phyloP scores from a whole-genome alignment of 2,329 filamentous ascomycete species.

The Coniochaeta prunicola region DNA sequence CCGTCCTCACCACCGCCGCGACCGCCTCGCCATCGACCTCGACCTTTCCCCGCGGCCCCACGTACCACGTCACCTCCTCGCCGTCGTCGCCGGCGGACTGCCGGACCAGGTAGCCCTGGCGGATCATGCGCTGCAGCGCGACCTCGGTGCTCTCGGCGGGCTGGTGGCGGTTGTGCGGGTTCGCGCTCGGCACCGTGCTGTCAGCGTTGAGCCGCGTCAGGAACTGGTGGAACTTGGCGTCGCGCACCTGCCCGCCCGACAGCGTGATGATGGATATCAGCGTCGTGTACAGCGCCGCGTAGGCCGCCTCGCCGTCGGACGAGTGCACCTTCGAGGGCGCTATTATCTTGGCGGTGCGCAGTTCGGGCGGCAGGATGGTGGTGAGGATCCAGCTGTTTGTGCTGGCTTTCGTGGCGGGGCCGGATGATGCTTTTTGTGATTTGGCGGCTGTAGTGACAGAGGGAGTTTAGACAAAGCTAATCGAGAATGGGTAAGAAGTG shows the following conservation, averaged over 20 bases:
- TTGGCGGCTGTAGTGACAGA: constrained; percentile 28
- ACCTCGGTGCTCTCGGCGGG: constrained; percentile 56
- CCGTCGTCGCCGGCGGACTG: constrained; percentile 54
- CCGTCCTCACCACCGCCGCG: constrained; percentile 56
- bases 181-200: constrained; percentile 59
- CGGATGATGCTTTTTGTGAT: constrained; percentile 28
- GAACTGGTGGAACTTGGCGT: constrained; percentile 71
- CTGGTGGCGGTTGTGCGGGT: constrained; percentile 23
- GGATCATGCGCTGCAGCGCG: constrained; percentile 65
- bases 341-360: constrained; percentile 60
- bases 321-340: constrained; percentile 61
- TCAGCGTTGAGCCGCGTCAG: constrained; percentile 70
- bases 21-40: constrained; percentile 78
- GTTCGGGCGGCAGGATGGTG: constrained; percentile 61
- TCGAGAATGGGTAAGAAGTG: neutral
- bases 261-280: constrained; percentile 72
- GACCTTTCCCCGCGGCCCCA: constrained; percentile 78
- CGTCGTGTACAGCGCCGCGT: constrained; percentile 73
- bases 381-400: constrained; percentile 69
- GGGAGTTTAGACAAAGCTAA: neutral
- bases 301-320: constrained; percentile 64
- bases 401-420: constrained; percentile 27
- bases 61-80: constrained; percentile 75
- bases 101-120: constrained; percentile 76
- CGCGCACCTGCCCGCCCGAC: constrained; percentile 63